Conservation (phyloP, 2,329 filamentous ascomycete genomes). For the Akanthomyces muscarius region DNA sequence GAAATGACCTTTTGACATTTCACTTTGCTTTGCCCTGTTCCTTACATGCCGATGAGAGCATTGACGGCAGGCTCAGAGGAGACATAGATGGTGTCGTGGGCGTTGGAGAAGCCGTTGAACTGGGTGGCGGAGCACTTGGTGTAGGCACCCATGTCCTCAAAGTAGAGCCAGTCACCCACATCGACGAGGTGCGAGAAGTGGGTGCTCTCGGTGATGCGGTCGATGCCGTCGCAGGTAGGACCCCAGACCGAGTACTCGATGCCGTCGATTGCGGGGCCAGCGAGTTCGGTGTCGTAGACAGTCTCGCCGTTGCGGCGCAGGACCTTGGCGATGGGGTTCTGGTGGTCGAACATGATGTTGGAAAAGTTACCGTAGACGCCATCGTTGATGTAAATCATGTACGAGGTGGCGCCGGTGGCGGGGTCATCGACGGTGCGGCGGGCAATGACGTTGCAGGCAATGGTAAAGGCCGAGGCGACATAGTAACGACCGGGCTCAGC, state of each 20-base stretch:
- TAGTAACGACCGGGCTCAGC: constrained; percentile 97
- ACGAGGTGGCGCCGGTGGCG: constrained; percentile 61
- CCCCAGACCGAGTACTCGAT: constrained; percentile 96
- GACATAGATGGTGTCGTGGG: constrained; percentile 90
- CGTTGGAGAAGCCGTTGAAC: constrained; percentile 95
- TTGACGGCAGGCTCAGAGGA: constrained; percentile 86
- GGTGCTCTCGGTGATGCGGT: constrained; percentile 82
- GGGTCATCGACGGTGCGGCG: constrained; percentile 82
- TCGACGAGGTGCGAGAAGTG: constrained; percentile 73
- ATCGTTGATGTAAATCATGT: constrained; percentile 98
- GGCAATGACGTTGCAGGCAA: constrained; percentile 94
- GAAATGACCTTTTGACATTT: not conserved
- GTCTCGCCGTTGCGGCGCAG: constrained; percentile 59
- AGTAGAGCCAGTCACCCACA: constrained; percentile 97
- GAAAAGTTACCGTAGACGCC: constrained; percentile 98
- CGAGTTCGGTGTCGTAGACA: constrained; percentile 52
- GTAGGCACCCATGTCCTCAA: constrained; percentile 98
- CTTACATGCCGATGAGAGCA: constrained; percentile 55
- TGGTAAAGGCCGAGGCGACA: constrained; percentile 85
- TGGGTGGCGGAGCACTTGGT: constrained; percentile 96
- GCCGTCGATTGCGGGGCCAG: constrained; percentile 46
- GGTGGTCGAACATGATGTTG: constrained; percentile 98
- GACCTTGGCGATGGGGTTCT: constrained; percentile 81
- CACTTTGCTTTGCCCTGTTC: not conserved
- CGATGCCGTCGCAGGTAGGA: constrained; percentile 95